Evolutionary conservation across 73 alveolate species (phyloP), one percentile per base, ranked within the genome.

Genomic region (Urostyla sp.): DNA sequence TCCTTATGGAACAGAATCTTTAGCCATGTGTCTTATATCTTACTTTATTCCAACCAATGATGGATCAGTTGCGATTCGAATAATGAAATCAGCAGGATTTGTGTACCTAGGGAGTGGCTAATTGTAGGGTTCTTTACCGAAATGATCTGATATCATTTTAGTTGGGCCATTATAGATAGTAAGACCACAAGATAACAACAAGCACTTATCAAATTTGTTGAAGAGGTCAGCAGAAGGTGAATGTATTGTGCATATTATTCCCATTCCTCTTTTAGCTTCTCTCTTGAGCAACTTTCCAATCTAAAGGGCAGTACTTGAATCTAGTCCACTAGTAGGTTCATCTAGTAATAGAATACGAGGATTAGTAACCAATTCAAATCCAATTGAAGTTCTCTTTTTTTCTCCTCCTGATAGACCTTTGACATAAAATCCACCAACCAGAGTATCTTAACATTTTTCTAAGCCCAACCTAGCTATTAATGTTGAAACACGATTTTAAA

Each of bases 351-450:
- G 67, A 18, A 82, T 31, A 0, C 36, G 13, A 5, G 95, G 95
- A 67, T 75, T 78, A 16, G 91, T 61, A 32, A 85, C 53, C 36
- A 89, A 26, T 49, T 89, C 93, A 34, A 38, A 49, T 7, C 88
- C 94, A 20, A 90, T 87, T 0, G 94, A 75, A 35, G 75, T 35
- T 49, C 96, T 67, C 53, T 87, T 90, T 46, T 87, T 79, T 44
- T 90, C 94, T 31, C 96, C 96, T 21, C 96, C 96, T 6, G 92
- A 80, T 15, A 90, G 52, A 13, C 96, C 96, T 50, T 87, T 87
- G 30, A 67, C 23, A 23, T 83, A 56, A 34, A 55, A 37, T 31
- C 84, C 87, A 27, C 96, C 96, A 0, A 89, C 67, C 27, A 38
- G 26, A 2, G 91, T 90, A 26, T 89, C 38, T 46, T 59, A 35